Percentiles rank a stretch among this genome's conserved stretches.
Evolutionary conservation across 768 basidiomycete genomes (phyloP).

Genomic region (Lentinula boryana): DNA sequence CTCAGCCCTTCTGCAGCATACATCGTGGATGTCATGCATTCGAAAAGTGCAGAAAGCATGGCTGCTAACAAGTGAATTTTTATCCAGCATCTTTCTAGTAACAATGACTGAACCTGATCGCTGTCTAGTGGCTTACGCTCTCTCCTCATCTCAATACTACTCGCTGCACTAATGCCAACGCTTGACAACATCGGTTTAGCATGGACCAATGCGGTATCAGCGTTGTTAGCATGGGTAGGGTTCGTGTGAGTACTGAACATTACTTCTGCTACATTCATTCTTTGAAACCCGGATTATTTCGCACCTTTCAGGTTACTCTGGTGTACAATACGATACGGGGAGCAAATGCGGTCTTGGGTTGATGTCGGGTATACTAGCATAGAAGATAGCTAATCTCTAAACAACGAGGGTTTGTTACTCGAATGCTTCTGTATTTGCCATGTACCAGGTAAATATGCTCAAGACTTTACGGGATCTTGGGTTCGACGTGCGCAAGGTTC

Average conservation of each 20-base stretch:
- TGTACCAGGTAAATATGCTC: too few relatives aligned
- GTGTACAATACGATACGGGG: constrained; percentile 8
- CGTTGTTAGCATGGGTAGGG: constrained; percentile 13
- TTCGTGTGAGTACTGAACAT: constrained; percentile 8
- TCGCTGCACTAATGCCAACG: constrained; percentile 8
- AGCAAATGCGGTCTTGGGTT: constrained; percentile 8
- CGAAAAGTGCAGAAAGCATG: constrained; percentile 41
- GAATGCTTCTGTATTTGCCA: too few relatives aligned
- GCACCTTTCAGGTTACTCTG: constrained; percentile 3
- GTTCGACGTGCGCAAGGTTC: too few relatives aligned
- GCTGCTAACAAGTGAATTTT: constrained; percentile 34
- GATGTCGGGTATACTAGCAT: constrained; percentile 7
- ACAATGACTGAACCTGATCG: neutral
- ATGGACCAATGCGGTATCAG: constrained; percentile 10
- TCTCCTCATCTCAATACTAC: neutral
- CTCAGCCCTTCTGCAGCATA: constrained; percentile 42
- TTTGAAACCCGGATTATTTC: neutral
- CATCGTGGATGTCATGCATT: constrained; percentile 41
- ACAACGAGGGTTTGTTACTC: neutral
- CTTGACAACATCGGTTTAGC: constrained; percentile 13
- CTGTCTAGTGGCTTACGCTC: constrained; percentile 10
- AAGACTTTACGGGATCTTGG: too few relatives aligned
- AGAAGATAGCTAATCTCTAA: neutral
- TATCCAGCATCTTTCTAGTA: neutral
- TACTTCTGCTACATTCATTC: neutral